Percentiles rank a stretch among this genome's conserved stretches.
These are phyloP conservation scores for Beauveria asiatica DNA, from an alignment of 2,329 filamentous ascomycete species.

Conservation along the genomic window DNA sequence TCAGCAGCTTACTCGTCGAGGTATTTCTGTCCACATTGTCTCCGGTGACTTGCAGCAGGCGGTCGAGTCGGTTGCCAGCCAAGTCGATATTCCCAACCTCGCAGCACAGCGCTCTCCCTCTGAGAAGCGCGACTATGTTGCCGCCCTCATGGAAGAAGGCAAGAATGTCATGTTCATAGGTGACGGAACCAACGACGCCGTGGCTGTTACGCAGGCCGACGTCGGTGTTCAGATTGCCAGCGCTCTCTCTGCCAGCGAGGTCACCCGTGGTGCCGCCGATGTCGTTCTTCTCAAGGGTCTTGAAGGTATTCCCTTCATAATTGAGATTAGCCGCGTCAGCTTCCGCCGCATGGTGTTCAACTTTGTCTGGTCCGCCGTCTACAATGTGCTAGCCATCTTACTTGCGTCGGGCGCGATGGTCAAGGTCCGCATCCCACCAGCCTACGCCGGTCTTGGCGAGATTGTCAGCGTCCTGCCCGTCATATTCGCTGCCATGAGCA, in stretches of 20 bases:
- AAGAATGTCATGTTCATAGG: constrained; percentile 47
- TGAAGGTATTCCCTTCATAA: constrained; percentile 39
- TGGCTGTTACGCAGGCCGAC: constrained; percentile 50
- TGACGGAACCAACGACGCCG: constrained; percentile 57
- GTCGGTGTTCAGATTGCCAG: constrained; percentile 52
- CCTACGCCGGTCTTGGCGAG: constrained; percentile 53
- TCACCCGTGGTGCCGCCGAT: constrained; percentile 47
- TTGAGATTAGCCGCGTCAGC: constrained; percentile 35
- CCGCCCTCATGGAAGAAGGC: constrained; percentile 24
- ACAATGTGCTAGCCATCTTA: constrained; percentile 54
- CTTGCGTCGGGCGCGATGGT: constrained; percentile 52
- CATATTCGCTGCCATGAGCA: constrained; percentile 29
- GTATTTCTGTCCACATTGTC: constrained; percentile 45
- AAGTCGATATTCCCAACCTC: constrained; percentile 29
- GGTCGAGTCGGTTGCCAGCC: constrained; percentile 41
- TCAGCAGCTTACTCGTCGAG: constrained; percentile 32
- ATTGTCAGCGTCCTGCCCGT: constrained; percentile 57
- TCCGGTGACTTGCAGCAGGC: constrained; percentile 46
- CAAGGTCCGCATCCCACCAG: constrained; percentile 38
- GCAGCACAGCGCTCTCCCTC: constrained; percentile 39
- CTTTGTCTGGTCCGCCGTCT: constrained; percentile 52
- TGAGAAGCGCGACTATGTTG: constrained; percentile 47
- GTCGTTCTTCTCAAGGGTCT: constrained; percentile 48
- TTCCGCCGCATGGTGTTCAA: constrained; percentile 46
- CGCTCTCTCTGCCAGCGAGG: constrained; percentile 35